These are phyloP conservation scores for Marchantia paleacea DNA, from an alignment of 225 moss, liverwort and hornwort genomes.

Conservation along the genomic window DNA sequence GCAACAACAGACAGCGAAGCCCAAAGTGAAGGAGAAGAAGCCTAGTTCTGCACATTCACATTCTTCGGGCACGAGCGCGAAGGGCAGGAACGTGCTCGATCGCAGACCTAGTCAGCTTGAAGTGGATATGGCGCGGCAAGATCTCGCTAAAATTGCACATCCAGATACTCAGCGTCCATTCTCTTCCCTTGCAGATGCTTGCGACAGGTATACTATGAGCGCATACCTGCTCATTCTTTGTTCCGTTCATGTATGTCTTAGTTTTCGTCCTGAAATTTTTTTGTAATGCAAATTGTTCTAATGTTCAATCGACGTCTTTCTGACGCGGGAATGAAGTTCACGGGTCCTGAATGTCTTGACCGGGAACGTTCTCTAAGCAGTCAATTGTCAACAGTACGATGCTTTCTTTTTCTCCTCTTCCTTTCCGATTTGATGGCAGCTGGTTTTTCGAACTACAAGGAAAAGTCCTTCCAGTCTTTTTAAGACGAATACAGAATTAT, in stretches of 20 bases:
- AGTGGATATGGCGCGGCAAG: conserved; percentile 92
- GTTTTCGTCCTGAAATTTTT: too few relatives aligned
- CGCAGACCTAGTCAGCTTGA: conserved; percentile 67
- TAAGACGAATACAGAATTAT: background rate
- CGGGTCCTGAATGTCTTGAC: too few relatives aligned
- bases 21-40: conserved; percentile 74
- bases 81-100: conserved; percentile 48
- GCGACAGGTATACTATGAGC: conserved; percentile 60
- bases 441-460: background rate
- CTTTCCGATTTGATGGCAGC: background rate
- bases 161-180: conserved; percentile 84
- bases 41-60: conserved; percentile 26
- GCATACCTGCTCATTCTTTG: background rate
- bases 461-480: background rate
- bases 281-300: too few relatives aligned
- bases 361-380: too few relatives aligned
- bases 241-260: background rate
- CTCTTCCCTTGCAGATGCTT: conserved; percentile 85
- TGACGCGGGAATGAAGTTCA: too few relatives aligned
- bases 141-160: conserved; percentile 70
- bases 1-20: conserved; percentile 55
- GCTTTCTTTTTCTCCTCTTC: background rate
- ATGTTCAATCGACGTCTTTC: too few relatives aligned
- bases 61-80: conserved; percentile 48
- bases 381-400: too few relatives aligned